A percentile compares a stretch with the other conserved stretches of the same genome.
Evolutionary conservation across 441 rosid genomes (phyloP).

Genomic region (Brassica hybrid): DNA sequence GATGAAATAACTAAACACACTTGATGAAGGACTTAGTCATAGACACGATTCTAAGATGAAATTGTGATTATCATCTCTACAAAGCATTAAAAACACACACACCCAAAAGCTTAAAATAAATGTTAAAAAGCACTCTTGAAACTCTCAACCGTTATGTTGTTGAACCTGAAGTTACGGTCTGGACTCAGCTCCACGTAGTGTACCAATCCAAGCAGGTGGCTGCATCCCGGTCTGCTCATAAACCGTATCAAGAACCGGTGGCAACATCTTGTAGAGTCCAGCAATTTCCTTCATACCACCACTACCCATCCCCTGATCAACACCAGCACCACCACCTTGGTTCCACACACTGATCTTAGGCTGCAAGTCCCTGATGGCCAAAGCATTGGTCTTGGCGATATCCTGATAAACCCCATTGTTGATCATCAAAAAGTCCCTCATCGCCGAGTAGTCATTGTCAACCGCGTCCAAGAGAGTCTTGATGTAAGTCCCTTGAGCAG

Average conservation of each 20-base stretch:
- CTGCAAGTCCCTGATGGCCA: slow-evolving; percentile 61
- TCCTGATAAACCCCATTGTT: slow-evolving; percentile 56
- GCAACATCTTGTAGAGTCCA: slow-evolving; percentile 65
- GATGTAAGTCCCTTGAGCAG: slow-evolving; percentile 65
- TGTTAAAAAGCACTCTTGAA: background rate
- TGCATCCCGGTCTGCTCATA: slow-evolving; percentile 75
- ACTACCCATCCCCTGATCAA: slow-evolving; percentile 25
- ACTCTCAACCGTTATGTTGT: slow-evolving; percentile 35
- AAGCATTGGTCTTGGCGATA: slow-evolving; percentile 61
- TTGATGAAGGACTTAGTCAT: slow-evolving; percentile 8
- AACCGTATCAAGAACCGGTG: slow-evolving; percentile 72
- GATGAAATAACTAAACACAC: slow-evolving; percentile 6
- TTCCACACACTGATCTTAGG: slow-evolving; percentile 80
- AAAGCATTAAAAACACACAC: background rate
- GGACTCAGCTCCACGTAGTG: slow-evolving; percentile 38
- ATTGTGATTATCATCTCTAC: slow-evolving; percentile 7
- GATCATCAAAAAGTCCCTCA: slow-evolving; percentile 69
- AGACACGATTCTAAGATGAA: slow-evolving; percentile 9
- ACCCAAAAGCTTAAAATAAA: background rate
- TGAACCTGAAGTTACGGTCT: too few species aligned
- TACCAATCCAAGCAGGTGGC: slow-evolving; percentile 67
- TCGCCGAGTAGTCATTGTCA: slow-evolving; percentile 59
- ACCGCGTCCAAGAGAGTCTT: slow-evolving; percentile 54
- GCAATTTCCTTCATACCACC: slow-evolving; percentile 56
- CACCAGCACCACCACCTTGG: slow-evolving; percentile 39